Conservation (phyloP, 352 stramenopile species). For the Phytophthora rubi region DNA sequence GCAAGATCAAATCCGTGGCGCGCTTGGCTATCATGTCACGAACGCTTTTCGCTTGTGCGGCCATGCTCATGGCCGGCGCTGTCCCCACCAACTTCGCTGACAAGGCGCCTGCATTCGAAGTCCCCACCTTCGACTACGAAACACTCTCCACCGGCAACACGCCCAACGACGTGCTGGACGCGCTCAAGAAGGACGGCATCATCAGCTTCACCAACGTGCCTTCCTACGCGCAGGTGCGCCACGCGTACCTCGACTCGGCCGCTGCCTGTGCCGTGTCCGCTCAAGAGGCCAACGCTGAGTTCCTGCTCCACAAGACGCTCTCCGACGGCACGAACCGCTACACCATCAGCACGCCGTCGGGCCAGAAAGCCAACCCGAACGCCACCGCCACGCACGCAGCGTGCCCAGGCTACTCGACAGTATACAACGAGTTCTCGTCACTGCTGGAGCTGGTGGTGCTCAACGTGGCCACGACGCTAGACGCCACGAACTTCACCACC, state of each 20-base stretch:
- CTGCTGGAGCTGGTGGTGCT: constrained; percentile 58
- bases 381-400: constrained; percentile 36
- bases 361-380: constrained; percentile 39
- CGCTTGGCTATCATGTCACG: no score
- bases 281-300: constrained; percentile 36
- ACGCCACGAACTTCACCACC: constrained; percentile 51
- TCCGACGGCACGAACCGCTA: constrained; percentile 69
- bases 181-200: constrained; percentile 75
- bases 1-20: no score
- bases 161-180: constrained; percentile 47
- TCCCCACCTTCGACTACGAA: constrained; percentile 65
- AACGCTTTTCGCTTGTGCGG: neutral
- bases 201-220: constrained; percentile 71
- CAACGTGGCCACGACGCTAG: constrained; percentile 49
- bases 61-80: constrained; percentile 15
- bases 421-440: constrained; percentile 51
- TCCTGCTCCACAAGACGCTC: constrained; percentile 65
- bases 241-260: constrained; percentile 54
- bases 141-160: constrained; percentile 42
- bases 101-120: constrained; percentile 46
- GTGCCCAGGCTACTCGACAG: constrained; percentile 48
- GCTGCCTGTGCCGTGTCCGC: constrained; percentile 55
- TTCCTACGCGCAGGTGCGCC: constrained; percentile 46
- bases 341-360: constrained; percentile 70
- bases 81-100: constrained; percentile 24